Conservation (phyloP, 176 grass and related monocot genomes). For the Tillandsia fasciculata region DNA sequence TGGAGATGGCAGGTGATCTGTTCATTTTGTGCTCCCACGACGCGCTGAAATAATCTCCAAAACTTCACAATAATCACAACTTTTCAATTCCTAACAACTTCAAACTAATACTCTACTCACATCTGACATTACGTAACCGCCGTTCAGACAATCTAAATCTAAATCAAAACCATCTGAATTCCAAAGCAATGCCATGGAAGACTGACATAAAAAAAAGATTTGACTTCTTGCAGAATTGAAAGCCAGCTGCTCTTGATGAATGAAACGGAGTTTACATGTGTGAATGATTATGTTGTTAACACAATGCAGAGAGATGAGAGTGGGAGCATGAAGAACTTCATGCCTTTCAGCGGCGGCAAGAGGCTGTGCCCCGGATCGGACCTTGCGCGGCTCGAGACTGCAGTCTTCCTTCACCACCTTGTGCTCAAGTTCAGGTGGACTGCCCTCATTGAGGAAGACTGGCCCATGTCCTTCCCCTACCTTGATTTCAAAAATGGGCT, state of each 20-base stretch:
- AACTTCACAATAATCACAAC: not conserved
- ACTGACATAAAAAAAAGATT: not conserved
- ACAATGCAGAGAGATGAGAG: not conserved
- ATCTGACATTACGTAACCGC: too few species aligned
- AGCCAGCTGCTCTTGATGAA: not conserved
- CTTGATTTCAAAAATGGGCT: slow-evolving; percentile 10
- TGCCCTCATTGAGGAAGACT: not conserved
- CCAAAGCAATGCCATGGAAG: too few species aligned
- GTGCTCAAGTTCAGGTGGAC: slow-evolving; percentile 8
- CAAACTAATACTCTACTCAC: not conserved
- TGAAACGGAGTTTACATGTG: not conserved
- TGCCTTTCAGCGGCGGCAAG: slow-evolving; percentile 12
- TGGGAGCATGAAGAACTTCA: not conserved
- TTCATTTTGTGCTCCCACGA: not conserved
- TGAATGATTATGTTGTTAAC: not conserved
- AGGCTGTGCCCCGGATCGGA: slow-evolving; percentile 11
- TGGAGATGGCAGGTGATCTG: slow-evolving; percentile 16
- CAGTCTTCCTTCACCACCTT: slow-evolving; percentile 10
- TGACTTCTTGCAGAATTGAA: not conserved
- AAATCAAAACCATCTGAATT: too few species aligned
- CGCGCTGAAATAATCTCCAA: not conserved
- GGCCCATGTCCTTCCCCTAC: slow-evolving; percentile 11
- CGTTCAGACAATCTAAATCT: too few species aligned
- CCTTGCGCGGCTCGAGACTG: not conserved
- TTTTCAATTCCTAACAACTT: not conserved